Percentiles rank a stretch among this genome's conserved stretches.
Evolutionary conservation across 176 grass and related monocot genomes (phyloP).

Genomic region (Phoenix roebelenii): DNA sequence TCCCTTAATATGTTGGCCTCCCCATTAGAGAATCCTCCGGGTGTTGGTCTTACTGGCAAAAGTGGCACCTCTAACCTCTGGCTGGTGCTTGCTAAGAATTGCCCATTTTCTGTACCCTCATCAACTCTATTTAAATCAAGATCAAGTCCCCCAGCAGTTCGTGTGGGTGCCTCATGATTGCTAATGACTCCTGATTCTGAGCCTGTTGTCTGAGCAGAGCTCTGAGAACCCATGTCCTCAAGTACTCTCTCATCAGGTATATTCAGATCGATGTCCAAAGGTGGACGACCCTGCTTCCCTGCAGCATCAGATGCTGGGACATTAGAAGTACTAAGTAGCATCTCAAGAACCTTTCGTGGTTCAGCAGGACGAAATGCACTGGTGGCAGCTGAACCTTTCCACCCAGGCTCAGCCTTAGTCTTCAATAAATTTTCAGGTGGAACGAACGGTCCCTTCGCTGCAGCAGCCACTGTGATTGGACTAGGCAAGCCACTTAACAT

Average conservation of each 20-base stretch:
- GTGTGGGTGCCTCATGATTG: slow-evolving; percentile 32
- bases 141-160: slow-evolving; percentile 37
- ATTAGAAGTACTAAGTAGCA: slow-evolving; percentile 20
- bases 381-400: slow-evolving; percentile 83
- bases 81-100: slow-evolving; percentile 26
- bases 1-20: slow-evolving; percentile 28
- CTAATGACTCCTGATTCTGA: slow-evolving; percentile 46
- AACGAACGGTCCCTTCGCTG: slow-evolving; percentile 78
- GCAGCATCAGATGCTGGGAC: slow-evolving; percentile 20
- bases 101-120: slow-evolving; percentile 44
- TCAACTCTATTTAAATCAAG: slow-evolving; percentile 69
- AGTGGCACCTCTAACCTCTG: slow-evolving; percentile 37
- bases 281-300: slow-evolving; percentile 37
- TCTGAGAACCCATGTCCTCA: slow-evolving; percentile 43
- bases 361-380: slow-evolving; percentile 89
- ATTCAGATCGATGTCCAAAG: slow-evolving; percentile 70
- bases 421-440: slow-evolving; percentile 62
- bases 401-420: slow-evolving; percentile 51
- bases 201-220: slow-evolving; percentile 38
- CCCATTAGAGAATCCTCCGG: slow-evolving; percentile 22
- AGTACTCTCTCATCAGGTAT: slow-evolving; percentile 60
- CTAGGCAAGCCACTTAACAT: slow-evolving; percentile 27
- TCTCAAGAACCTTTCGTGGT: slow-evolving; percentile 51
- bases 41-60: slow-evolving; percentile 28
- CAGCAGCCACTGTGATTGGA: slow-evolving; percentile 55